Evolutionary conservation across 345 rosid genomes (phyloP), one percentile per base, ranked within the genome.

Genomic region (Gossypium ekmanianum): DNA sequence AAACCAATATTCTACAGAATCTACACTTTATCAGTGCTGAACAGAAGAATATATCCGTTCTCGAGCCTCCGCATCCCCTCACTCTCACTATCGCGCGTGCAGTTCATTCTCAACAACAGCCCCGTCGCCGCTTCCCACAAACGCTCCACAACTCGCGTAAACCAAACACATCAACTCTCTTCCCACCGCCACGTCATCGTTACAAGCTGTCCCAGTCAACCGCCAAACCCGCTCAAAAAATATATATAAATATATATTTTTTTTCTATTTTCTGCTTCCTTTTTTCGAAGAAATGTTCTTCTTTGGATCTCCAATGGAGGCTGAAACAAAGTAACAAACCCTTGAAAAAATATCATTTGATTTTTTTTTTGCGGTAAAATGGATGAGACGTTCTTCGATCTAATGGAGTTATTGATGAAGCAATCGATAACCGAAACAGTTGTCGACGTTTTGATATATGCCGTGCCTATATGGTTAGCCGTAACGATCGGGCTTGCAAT

Each of bases 391-490:
- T 78, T 90, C 76, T 83, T 83, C 26, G 96, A 84, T 78, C 82
- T 89, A 74, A 84, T 82, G 83, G 92, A 87, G 80, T 81, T 92
- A 24, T 64, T 84, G 50, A 81, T 81, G 81, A 88, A 77, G 66
- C 88, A 92, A n/a, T 87, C 94, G 20, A 68, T 94, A 11, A 71
- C 91, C 71, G 98, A 94, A 81, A 87, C 97, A 87, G 83, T 92
- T 68, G 94, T 92, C 89, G 98, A 94, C 85, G 81, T 91, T 77
- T 74, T 94, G 85, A 83, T 91, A 3, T 94, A 97, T 74, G 88
- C 98, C 34, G 97, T 94, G 47, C 97, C 98, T 81, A 93, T 94
- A 84, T 92, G 98, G 98, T 83, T 94, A 3, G 92, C 98, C 41
- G 89, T 94, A 56, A 89, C 87, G 99, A 91, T 94, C 82, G 99